phyloP scores from a whole-genome alignment of 1,284 basidiomycete genomes.

The Apiotrichum domesticum region DNA sequence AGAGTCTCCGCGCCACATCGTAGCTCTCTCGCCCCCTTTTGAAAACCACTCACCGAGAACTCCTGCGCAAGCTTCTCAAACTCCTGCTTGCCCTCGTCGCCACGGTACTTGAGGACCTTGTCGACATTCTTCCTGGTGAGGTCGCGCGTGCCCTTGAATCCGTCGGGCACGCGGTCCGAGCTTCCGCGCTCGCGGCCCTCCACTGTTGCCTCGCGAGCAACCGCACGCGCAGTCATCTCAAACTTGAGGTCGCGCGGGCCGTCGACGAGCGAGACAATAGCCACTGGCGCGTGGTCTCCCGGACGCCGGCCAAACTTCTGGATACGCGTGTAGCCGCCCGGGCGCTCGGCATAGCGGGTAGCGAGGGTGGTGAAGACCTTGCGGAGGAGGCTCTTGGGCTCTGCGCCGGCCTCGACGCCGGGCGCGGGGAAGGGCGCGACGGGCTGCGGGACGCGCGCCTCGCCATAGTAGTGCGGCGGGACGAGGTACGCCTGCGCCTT shows the following conservation, averaged over 20 bases:
- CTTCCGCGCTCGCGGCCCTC: neutral
- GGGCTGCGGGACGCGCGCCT: conserved; percentile 12
- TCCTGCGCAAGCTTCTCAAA: conserved; percentile 43
- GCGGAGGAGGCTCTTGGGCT: conserved; percentile 56
- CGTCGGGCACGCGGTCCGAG: neutral
- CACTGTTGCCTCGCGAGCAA: conserved; percentile 60
- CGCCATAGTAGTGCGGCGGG: conserved; percentile 26
- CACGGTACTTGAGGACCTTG: conserved; percentile 46
- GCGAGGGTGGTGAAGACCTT: conserved; percentile 79
- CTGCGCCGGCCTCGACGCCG: conserved; percentile 34
- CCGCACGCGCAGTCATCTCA: conserved; percentile 74
- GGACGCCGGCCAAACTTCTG: conserved; percentile 79
- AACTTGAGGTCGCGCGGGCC: conserved; percentile 81
- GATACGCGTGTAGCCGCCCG: conserved; percentile 93
- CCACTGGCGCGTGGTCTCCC: conserved; percentile 90
- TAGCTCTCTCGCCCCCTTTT: no score
- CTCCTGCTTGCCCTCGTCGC: conserved; percentile 32
- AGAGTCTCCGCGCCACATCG: no score
- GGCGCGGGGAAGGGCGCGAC: conserved; percentile 6
- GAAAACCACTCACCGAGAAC: conserved; percentile 40
- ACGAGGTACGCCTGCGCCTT: conserved; percentile 70
- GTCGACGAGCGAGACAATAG: conserved; percentile 90
- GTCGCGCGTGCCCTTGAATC: neutral
- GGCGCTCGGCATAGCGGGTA: conserved; percentile 70
- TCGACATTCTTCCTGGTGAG: conserved; percentile 7